Evolutionary conservation across 306 rosid genomes (phyloP).

Genomic region (Argentina anserina): DNA sequence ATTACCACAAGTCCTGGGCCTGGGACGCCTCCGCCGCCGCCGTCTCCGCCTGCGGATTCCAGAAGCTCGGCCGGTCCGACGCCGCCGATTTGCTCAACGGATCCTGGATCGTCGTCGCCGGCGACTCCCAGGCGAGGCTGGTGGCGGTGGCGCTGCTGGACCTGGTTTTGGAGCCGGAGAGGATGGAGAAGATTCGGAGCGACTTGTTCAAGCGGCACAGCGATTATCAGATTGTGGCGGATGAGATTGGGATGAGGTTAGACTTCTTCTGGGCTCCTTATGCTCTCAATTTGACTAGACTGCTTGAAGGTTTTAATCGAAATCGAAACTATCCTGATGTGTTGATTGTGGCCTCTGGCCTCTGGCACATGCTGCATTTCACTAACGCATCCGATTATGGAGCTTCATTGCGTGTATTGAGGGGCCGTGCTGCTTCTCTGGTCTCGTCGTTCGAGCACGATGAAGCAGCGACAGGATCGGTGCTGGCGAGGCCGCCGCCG

Average conservation of each 20-base stretch:
- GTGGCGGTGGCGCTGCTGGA: slow-evolving; percentile 49
- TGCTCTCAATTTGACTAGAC: slow-evolving; percentile 51
- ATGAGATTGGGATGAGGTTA: slow-evolving; percentile 64
- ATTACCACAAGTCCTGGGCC: slow-evolving; percentile 54
- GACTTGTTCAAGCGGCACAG: slow-evolving; percentile 72
- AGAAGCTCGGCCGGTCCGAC: too few species aligned
- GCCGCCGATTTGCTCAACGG: too few species aligned
- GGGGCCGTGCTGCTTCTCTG: slow-evolving; percentile 45
- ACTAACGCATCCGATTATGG: slow-evolving; percentile 63
- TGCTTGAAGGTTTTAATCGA: slow-evolving; percentile 44
- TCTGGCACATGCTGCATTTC: slow-evolving; percentile 83
- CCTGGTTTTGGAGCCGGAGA: slow-evolving; percentile 53
- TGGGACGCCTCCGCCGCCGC: slow-evolving; percentile 44
- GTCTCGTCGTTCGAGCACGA: slow-evolving; percentile 29
- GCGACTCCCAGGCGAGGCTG: slow-evolving; percentile 82
- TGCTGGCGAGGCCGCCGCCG: slow-evolving; percentile 43
- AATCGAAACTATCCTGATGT: slow-evolving; percentile 68
- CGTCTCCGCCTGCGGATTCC: slow-evolving; percentile 15
- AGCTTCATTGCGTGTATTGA: slow-evolving; percentile 32
- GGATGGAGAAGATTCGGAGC: slow-evolving; percentile 34
- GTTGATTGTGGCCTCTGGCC: slow-evolving; percentile 73
- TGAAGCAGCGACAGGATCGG: slow-evolving; percentile 39
- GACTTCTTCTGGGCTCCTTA: slow-evolving; percentile 91
- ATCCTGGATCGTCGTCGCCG: slow-evolving; percentile 36
- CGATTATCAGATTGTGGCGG: slow-evolving; percentile 56